Base-by-base conservation (phyloP, 2,329 filamentous ascomycete genomes). In the Neurospora sp. region DNA sequence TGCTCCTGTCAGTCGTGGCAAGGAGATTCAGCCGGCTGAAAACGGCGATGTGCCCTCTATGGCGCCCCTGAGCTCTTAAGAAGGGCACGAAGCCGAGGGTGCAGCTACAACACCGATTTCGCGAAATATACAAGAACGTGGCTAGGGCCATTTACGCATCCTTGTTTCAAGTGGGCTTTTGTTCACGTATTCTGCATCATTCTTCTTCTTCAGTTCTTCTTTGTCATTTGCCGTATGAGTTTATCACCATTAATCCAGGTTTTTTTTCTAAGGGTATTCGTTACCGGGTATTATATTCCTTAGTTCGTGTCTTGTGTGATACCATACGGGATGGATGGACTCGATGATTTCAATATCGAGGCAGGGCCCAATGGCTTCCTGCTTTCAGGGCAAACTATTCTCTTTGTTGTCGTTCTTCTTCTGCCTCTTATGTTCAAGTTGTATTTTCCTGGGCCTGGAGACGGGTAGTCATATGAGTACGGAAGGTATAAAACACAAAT, bases 1-100 rank as follows among this genome's bases (percentile, higher is more conserved):
- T 73, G 85, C 87, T 46, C 84, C 84, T 1, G 82, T 85, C 10
- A 80, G 82, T n/a, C 79, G 81, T 62, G 83, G 83, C 3, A 77
- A 83, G 52, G 78, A 83, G 38, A 80, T 85, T 69, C 79, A 80
- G 23, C 81, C 78, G 37, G 79, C 81, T 67, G 78, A 79, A 15
- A 80, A 77, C 65, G 73, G 74, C 11, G 74, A 74, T 46, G 37
- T 71, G 52, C 69, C 72, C 23, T 69, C 74, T 62, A 36, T n/a
- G 69, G 71, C 28, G 69, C 12, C 52, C 6, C 28, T 62, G 28
- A 62, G 52, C 52, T 62, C 52, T 36, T 62, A 62, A 1, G 23
- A 28, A 62, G 52, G 1, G 52, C 15, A 33, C 3, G 23, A 15
- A 10, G 8, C 15, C 28, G 28, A n/a, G 28, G 0, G 3, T 5